Conservation (phyloP, 2,329 filamentous ascomycete genomes). For the Xylaria hypoxylon region DNA sequence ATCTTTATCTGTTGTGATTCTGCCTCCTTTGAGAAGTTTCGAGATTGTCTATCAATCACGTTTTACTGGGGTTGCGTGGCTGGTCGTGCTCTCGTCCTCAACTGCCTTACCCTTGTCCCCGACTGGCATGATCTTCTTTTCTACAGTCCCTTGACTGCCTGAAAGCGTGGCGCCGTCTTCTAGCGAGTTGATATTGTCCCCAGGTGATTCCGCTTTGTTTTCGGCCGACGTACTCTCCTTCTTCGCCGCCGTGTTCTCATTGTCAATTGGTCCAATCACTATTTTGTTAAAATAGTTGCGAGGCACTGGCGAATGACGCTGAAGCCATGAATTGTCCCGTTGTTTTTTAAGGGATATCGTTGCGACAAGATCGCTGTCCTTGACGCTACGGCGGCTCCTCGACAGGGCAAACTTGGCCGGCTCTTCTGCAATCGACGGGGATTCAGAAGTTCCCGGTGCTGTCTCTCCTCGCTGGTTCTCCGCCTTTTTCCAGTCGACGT, state of each 20-base stretch:
- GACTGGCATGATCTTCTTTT: not conserved
- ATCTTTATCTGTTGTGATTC: conserved; percentile 8
- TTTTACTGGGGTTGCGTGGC: not conserved
- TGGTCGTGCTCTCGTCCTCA: not conserved
- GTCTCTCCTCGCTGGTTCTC: not conserved
- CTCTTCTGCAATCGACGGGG: not conserved
- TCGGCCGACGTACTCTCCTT: not conserved
- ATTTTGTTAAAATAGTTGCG: not conserved
- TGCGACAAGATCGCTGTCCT: conserved; percentile 11
- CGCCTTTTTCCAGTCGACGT: not conserved
- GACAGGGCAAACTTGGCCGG: conserved; percentile 12
- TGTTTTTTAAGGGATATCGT: conserved; percentile 14
- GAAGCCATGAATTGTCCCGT: conserved; percentile 7
- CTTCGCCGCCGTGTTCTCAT: not conserved
- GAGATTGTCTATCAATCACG: not conserved
- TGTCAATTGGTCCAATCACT: conserved; percentile 10
- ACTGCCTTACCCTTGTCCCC: too few relatives aligned
- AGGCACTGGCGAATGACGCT: conserved; percentile 7
- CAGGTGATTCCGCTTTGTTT: too few relatives aligned
- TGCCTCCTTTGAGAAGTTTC: not conserved
- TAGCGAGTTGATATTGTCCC: too few relatives aligned
- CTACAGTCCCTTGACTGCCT: too few relatives aligned
- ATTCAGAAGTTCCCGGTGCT: not conserved
- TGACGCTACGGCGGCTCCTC: conserved; percentile 11
- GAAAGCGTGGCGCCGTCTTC: too few relatives aligned